These are phyloP conservation scores for Solanum lignicaule DNA, from an alignment of 257 asterid genomes.

Conservation along the genomic window DNA sequence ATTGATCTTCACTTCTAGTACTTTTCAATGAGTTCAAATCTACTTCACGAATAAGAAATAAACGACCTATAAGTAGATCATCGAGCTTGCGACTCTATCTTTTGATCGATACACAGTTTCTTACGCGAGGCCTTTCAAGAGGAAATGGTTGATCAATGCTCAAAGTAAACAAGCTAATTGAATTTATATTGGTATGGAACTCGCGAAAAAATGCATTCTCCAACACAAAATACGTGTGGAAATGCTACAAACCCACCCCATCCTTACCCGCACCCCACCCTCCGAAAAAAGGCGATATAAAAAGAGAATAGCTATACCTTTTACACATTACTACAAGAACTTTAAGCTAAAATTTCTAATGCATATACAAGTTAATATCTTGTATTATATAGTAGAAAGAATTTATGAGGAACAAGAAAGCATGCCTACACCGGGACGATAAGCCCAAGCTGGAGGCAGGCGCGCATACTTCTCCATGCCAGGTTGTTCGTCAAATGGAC, in stretches of 20 bases:
- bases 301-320: background rate
- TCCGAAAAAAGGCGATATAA: background rate
- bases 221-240: background rate
- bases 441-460: constrained; percentile 97
- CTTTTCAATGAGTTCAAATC: background rate
- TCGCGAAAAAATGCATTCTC: background rate
- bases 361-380: constrained; percentile 28
- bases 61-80: background rate
- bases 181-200: background rate
- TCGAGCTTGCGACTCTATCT: background rate
- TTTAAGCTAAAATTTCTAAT: background rate
- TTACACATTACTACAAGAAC: background rate
- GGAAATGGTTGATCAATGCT: background rate
- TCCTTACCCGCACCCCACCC: background rate
- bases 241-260: background rate
- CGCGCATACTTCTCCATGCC: constrained; percentile 97
- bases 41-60: background rate
- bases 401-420: constrained; percentile 90
- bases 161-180: background rate
- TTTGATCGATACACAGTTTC: background rate
- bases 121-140: background rate
- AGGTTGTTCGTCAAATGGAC: constrained; percentile 83
- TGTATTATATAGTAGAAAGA: background rate
- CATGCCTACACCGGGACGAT: constrained; percentile 97
- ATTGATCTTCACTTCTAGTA: background rate